Percentiles rank a stretch among this genome's conserved stretches.
phyloP scores from a whole-genome alignment of 495 filamentous ascomycete species.

The Talaromyces wortmannii region DNA sequence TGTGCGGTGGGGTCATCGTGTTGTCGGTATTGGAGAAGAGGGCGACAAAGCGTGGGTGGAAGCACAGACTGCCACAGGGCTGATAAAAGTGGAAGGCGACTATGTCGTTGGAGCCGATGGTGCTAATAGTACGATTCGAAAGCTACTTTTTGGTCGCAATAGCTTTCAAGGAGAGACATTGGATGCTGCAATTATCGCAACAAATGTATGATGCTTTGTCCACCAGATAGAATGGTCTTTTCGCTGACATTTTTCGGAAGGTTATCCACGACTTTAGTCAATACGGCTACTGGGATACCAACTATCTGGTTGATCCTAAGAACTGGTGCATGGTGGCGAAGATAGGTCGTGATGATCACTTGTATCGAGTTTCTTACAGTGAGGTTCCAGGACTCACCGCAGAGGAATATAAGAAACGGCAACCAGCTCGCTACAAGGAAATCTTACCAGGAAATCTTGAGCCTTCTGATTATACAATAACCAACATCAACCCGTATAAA shows the following conservation, averaged over 20 bases:
- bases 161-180: slow-evolving; percentile 53
- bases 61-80: slow-evolving; percentile 35
- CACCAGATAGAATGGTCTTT: not conserved
- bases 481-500: slow-evolving; percentile 50
- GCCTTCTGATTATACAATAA: slow-evolving; percentile 47
- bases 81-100: slow-evolving; percentile 38
- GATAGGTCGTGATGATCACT: slow-evolving; percentile 45
- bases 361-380: slow-evolving; percentile 56
- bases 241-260: slow-evolving; percentile 11
- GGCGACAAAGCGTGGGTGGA: slow-evolving; percentile 42
- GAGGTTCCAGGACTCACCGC: slow-evolving; percentile 41
- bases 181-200: slow-evolving; percentile 53
- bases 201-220: slow-evolving; percentile 39
- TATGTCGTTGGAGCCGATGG: slow-evolving; percentile 56
- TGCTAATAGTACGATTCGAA: slow-evolving; percentile 46
- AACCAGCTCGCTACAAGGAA: slow-evolving; percentile 44
- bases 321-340: slow-evolving; percentile 56
- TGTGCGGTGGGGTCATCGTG: slow-evolving; percentile 42
- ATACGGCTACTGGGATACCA: slow-evolving; percentile 47
- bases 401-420: slow-evolving; percentile 46
- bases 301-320: slow-evolving; percentile 53
- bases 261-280: slow-evolving; percentile 51
- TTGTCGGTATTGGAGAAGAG: slow-evolving; percentile 43
- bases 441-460: slow-evolving; percentile 54
- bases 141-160: slow-evolving; percentile 47